These are phyloP conservation scores for Zelonia costaricensis DNA, from an alignment of 208 protist genomes.

Conservation along the genomic window DNA sequence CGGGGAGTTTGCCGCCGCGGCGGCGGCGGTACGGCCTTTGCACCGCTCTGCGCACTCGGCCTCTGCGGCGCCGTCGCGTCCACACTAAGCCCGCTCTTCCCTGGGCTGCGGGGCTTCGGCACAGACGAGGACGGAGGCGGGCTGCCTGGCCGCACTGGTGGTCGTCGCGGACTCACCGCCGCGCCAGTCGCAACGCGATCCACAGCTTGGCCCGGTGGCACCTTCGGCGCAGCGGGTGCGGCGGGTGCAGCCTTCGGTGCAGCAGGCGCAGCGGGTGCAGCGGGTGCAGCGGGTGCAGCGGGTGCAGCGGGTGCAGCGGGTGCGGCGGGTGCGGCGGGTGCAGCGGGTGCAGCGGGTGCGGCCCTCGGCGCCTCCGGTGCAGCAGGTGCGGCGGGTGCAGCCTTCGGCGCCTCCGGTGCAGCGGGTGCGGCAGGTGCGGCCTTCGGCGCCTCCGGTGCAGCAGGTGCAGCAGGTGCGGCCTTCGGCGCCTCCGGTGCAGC, in stretches of 20 bases:
- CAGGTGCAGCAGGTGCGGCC: slow-evolving; percentile 13
- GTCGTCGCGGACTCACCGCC: too few species aligned
- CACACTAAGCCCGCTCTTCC: too few species aligned
- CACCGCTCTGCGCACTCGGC: too few species aligned
- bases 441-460: background rate
- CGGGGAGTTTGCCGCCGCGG: too few species aligned
- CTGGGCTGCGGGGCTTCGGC: too few species aligned
- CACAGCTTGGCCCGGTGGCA: background rate
- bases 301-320: background rate
- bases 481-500: background rate
- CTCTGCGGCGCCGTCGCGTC: too few species aligned
- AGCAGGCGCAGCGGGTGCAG: background rate
- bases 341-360: background rate
- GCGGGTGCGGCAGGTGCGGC: background rate
- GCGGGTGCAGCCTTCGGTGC: slow-evolving; percentile 2
- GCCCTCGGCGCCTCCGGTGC: background rate
- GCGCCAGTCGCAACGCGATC: background rate
- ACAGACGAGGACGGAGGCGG: too few species aligned
- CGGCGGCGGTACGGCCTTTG: too few species aligned
- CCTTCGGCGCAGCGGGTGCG: background rate
- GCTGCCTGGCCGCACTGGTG: too few species aligned
- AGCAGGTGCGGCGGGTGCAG: background rate
- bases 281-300: background rate
- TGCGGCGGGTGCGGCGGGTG: background rate
- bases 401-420: too few species aligned